These are phyloP conservation scores for Comarum palustre DNA, from an alignment of 306 rosid genomes.

Conservation along the genomic window DNA sequence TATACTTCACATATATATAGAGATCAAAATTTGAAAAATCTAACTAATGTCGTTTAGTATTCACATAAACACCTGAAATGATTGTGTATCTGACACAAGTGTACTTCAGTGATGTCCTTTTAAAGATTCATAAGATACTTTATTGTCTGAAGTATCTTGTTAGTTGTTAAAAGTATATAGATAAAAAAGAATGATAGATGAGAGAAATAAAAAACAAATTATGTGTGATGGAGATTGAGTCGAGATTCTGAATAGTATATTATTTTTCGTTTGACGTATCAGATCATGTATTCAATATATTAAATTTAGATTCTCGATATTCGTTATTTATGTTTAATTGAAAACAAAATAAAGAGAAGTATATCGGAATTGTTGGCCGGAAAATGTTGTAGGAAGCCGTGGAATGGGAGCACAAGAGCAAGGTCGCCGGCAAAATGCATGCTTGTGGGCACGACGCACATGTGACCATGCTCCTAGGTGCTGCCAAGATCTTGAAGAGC, in stretches of 20 bases:
- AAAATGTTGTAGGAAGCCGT: slow-evolving; percentile 54
- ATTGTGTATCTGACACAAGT: neutral
- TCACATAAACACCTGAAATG: neutral
- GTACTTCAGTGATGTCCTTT: neutral
- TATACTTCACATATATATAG: too few relatives aligned
- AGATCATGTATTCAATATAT: neutral
- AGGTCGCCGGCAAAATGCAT: slow-evolving; percentile 92
- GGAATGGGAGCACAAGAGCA: slow-evolving; percentile 86
- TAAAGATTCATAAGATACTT: neutral
- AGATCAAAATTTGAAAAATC: neutral
- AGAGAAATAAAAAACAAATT: neutral
- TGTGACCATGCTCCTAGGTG: slow-evolving; percentile 92
- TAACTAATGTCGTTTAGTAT: neutral
- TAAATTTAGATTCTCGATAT: too few relatives aligned
- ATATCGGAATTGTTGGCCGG: neutral
- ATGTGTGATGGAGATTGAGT: too few relatives aligned
- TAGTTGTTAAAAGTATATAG: neutral
- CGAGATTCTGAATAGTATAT: too few relatives aligned
- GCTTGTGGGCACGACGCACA: slow-evolving; percentile 99
- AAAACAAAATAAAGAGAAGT: neutral
- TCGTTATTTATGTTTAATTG: neutral
- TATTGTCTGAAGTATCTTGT: neutral
- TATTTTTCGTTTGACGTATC: too few relatives aligned
- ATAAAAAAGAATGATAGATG: too few relatives aligned
- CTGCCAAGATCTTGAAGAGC: slow-evolving; percentile 83